These are phyloP conservation scores for Senna siamea DNA, from an alignment of 306 rosid species.

Conservation along the genomic window DNA sequence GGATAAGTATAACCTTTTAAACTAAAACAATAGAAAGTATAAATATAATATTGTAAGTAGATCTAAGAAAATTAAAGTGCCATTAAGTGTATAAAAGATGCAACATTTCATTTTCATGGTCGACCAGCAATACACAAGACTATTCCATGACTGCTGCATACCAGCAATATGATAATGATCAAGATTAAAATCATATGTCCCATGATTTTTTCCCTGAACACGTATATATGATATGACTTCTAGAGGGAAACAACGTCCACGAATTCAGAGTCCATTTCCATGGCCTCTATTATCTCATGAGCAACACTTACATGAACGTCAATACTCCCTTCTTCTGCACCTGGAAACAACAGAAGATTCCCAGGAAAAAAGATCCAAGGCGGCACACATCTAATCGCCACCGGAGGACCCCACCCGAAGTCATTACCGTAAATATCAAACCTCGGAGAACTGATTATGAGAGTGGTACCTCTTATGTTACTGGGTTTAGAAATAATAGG, in stretches of 20 bases:
- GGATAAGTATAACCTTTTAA: too few relatives aligned
- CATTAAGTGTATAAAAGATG: too few relatives aligned
- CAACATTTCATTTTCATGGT: too few relatives aligned
- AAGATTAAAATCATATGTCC: too few relatives aligned
- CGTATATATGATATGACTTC: too few relatives aligned
- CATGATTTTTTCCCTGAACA: too few relatives aligned
- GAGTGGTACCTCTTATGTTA: not conserved
- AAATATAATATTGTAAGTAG: too few relatives aligned
- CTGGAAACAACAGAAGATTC: conserved; percentile 11
- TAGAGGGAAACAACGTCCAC: not conserved
- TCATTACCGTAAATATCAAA: conserved; percentile 37
- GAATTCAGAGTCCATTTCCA: conserved; percentile 34
- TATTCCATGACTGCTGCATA: too few relatives aligned
- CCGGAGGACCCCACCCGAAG: conserved; percentile 42
- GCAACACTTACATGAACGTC: conserved; percentile 33
- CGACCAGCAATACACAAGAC: too few relatives aligned
- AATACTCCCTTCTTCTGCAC: conserved; percentile 40
- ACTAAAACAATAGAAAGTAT: too few relatives aligned
- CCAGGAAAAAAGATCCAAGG: conserved; percentile 23
- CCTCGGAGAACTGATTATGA: conserved; percentile 30
- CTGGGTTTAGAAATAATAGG: not conserved
- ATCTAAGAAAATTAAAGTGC: too few relatives aligned
- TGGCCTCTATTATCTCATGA: conserved; percentile 3
- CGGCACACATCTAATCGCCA: conserved; percentile 30
- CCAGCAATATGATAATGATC: too few relatives aligned